Evolutionary conservation across 1,139 yeast species (phyloP).

Genomic region (Debaryomyces psychrophilus): DNA sequence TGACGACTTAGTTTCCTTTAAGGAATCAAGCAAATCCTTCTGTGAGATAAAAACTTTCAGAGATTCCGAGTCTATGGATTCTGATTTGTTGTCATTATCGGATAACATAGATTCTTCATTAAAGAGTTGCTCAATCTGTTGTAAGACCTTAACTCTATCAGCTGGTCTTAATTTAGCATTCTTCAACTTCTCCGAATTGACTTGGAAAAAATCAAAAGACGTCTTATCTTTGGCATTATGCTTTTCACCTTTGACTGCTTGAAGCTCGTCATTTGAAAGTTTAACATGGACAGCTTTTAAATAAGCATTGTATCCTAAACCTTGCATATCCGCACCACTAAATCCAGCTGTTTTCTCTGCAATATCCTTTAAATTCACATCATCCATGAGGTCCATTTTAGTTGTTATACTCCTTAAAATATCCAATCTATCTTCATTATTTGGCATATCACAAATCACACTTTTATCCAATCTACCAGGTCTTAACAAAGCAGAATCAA

Average conservation of each 20-base stretch:
- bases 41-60: slow-evolving; percentile 46
- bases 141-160: slow-evolving; percentile 48
- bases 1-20: slow-evolving; percentile 82
- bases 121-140: slow-evolving; percentile 50
- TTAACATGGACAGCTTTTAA: slow-evolving; percentile 85
- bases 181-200: slow-evolving; percentile 36
- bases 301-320: slow-evolving; percentile 88
- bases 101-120: slow-evolving; percentile 13
- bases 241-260: slow-evolving; percentile 20
- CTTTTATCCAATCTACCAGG: slow-evolving; percentile 96
- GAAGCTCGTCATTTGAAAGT: slow-evolving; percentile 50
- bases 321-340: slow-evolving; percentile 96
- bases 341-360: slow-evolving; percentile 72
- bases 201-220: slow-evolving; percentile 38
- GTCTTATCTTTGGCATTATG: slow-evolving; percentile 21
- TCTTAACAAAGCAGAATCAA: slow-evolving; percentile 90
- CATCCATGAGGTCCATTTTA: slow-evolving; percentile 54
- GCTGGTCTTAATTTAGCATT: slow-evolving; percentile 39
- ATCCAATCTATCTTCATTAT: slow-evolving; percentile 67
- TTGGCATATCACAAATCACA: slow-evolving; percentile 87
- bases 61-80: slow-evolving; percentile 18
- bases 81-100: slow-evolving; percentile 12
- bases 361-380: slow-evolving; percentile 56
- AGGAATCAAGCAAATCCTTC: slow-evolving; percentile 63
- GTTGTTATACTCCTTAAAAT: slow-evolving; percentile 66